Evolutionary conservation across 1,139 yeast species (phyloP), one percentile per base, ranked within the genome.

Genomic region (Pichiaceae sp.): DNA sequence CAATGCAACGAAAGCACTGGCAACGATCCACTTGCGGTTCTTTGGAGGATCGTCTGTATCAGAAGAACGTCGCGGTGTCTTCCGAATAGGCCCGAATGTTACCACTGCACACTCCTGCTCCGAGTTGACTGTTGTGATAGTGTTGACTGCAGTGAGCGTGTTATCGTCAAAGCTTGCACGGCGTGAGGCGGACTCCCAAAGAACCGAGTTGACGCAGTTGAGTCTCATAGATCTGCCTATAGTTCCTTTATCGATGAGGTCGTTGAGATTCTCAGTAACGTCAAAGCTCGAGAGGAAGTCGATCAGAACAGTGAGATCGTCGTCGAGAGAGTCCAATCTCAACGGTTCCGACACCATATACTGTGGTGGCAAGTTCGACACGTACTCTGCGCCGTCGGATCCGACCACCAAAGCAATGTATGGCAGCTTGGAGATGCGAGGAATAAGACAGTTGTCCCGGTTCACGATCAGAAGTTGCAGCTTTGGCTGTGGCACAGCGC

Each of bases 251-350:
- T 33, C 27, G 30, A 38, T n/a, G 29, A 41, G n/a, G 15, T 32
- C 17, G 21, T 32, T 36, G 9, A 40, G 17, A 11, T 43, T 42
- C 8, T 29, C 31, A 17, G 39, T 26, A 16, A 29, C 36, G 27
- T 49, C 45, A 8, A 53, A 36, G 33, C 49, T 49, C 7, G 44
- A 44, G 7, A 57, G 44, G 31, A 55, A 53, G 33, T 56, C 54
- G 35, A 57, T 52, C 34, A 57, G 42, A 1, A 38, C 38, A 43
- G 56, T 49, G 26, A 58, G 39, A 48, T 89, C 96, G 39, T 89
- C 78, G 53, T 89, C 95, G 39, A 89, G 64, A 35, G 64, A 70
- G 28, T 68, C 64, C 42, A 91, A 59, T 29, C 58, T 57, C 17
- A 76, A 53, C 5, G 62, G 59, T 31, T 60, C 51, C 39, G 61